Base-by-base conservation (phyloP, 345 rosid genomes). In the Boechera retrofracta region DNA sequence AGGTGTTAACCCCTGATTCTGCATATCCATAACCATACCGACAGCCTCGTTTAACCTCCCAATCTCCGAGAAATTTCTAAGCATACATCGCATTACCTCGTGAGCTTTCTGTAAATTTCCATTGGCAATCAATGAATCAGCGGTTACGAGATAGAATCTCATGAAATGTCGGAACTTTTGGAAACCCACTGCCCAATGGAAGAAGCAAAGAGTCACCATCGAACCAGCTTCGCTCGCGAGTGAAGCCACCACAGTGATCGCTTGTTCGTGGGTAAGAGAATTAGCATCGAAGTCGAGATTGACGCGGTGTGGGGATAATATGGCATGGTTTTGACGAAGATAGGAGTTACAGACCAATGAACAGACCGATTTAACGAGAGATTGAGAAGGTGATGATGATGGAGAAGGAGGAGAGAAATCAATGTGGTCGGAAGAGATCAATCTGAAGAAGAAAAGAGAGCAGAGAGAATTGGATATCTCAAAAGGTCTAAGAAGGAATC, bases 141-240 rank as follows among this genome's bases (percentile, higher is more conserved):
- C 84, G 15, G 85, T 83, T 4, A 90, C 86, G 53, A 94, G 87
- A 48, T 92, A 91, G 24, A 92, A 62, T 77, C 98, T 84, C 96
- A 86, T 92, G 72, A 94, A 91, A 82, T 85, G 83, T 65, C 91
- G 83, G 48, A 91, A 94, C 49, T 88, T 92, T 41, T 74, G 49
- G 59, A 75, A 72, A 66, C 81, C 86, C 55, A 86, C 71, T 2
- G 86, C 81, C 97, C 97, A 92, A 36, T 94, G 41, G 62, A 92
- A 94, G 89, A 94, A 94, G 66, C 90, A 71, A 24, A 92, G 72
- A 1, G 98, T 87, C 70, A 88, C 97, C 91, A 92, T 86, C 0
- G 97, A 87, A 33, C 98, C 97, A 0, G 86, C 88, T 81, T 92
- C 95, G 45, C 73, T 75, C 21, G 91, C 92, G 36, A 94, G 89